Conservation (phyloP, 2,329 filamentous ascomycete species). For the Fusarium tricinctum region DNA sequence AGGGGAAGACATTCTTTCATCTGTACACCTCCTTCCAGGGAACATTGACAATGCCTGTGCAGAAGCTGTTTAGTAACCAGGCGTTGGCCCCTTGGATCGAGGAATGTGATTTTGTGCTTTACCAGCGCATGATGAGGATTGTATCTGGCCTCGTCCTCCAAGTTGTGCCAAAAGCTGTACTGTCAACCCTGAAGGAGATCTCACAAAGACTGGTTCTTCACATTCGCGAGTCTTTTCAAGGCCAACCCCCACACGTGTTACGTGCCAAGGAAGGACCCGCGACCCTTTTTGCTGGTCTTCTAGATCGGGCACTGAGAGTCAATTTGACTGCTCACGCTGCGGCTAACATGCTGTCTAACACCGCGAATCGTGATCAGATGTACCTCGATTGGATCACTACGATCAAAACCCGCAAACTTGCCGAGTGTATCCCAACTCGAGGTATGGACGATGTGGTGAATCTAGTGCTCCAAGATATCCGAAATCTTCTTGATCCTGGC, state of each 20-base stretch:
- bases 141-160: constrained; percentile 90
- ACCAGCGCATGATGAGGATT: constrained; percentile 96
- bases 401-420: constrained; percentile 73
- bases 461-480: constrained; percentile 75
- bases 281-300: constrained; percentile 85
- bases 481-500: constrained; percentile 77
- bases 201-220: constrained; percentile 84
- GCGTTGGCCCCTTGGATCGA: constrained; percentile 92
- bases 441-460: constrained; percentile 77
- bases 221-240: constrained; percentile 86
- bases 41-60: constrained; percentile 95
- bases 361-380: constrained; percentile 94
- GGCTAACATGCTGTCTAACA: constrained; percentile 90
- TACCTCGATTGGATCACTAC: constrained; percentile 88
- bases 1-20: constrained; percentile 96
- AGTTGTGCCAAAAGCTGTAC: constrained; percentile 87
- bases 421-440: constrained; percentile 72
- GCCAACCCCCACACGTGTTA: constrained; percentile 87
- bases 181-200: constrained; percentile 89
- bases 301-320: constrained; percentile 89
- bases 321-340: constrained; percentile 95
- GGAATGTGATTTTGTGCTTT: constrained; percentile 94
- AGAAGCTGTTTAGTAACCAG: constrained; percentile 88
- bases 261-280: constrained; percentile 90
- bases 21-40: constrained; percentile 96